Percentiles rank a stretch among this genome's conserved stretches.
Evolutionary conservation across 768 basidiomycete species (phyloP).

Genomic region (Gloeophyllum trabeum): DNA sequence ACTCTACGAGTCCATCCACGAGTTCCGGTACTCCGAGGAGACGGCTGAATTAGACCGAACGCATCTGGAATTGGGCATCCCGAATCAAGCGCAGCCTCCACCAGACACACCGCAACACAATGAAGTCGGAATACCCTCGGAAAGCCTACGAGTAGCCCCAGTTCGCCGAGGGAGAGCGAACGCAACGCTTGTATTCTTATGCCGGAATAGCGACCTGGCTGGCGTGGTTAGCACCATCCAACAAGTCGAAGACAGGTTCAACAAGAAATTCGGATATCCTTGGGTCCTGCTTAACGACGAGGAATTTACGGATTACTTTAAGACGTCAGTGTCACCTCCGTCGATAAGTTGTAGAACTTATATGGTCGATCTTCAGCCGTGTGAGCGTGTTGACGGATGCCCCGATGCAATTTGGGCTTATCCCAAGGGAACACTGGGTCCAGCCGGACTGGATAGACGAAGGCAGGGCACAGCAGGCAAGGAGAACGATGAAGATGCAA

Average conservation of each 20-base stretch:
- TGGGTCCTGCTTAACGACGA: slow-evolving; percentile 39
- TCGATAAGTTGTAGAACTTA: neutral
- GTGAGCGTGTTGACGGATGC: too few species aligned
- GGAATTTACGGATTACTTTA: slow-evolving; percentile 27
- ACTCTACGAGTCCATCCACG: too few species aligned
- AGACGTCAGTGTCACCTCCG: slow-evolving; percentile 8
- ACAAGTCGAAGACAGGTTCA: slow-evolving; percentile 33
- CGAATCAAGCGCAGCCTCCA: too few species aligned
- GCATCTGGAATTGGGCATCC: too few species aligned
- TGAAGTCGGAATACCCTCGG: too few species aligned
- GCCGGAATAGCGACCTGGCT: slow-evolving; percentile 17
- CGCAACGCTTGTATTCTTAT: slow-evolving; percentile 32
- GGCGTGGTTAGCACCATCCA: slow-evolving; percentile 25
- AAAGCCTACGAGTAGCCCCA: too few species aligned
- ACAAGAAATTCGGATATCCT: slow-evolving; percentile 32
- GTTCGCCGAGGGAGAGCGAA: too few species aligned
- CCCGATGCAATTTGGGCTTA: slow-evolving; percentile 44
- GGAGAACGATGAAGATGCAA: slow-evolving; percentile 52
- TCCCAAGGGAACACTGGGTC: slow-evolving; percentile 61
- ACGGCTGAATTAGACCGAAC: too few species aligned
- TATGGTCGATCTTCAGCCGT: slow-evolving; percentile 22
- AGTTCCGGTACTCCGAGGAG: too few species aligned
- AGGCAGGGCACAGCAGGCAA: slow-evolving; percentile 38
- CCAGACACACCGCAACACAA: too few species aligned
- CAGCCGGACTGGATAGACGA: slow-evolving; percentile 79